Evolutionary conservation across 257 asterid genomes (phyloP), one percentile per base, ranked within the genome.

Genomic region (Verbena officinalis): DNA sequence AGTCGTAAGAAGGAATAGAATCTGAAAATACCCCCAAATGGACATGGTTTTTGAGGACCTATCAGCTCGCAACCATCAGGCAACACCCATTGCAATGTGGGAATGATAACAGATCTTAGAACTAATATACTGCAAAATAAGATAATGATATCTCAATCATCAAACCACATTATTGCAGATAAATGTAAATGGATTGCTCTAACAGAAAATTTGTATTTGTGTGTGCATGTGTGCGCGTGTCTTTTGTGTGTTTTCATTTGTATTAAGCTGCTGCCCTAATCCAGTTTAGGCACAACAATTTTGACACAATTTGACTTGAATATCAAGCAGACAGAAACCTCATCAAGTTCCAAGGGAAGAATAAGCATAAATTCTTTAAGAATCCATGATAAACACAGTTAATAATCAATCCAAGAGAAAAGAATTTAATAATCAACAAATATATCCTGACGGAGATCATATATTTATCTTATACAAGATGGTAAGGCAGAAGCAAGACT

Each of bases 11-110:
- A 73, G 69, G 89, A 75, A 81, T 94, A 88, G 74, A 90, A 80
- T 80, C 82, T 68, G 79, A 78, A 79, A 75, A 86, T 71, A 75
- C 83, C 75, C 79, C 77, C 83, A 72, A 58, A 76, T 51, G 83
- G 72, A 57, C 85, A 84, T 13, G 78, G 38, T 48, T 81, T 88
- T 64, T 68, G 84, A 55, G 68, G 72, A 48, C 40, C 54, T 59
- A 56, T 73, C 38, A 46, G 70, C 9, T 75, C 75, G 73, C 85
- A 84, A 17, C 66, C 84, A 76, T 83, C 89, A 10, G 97, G 99
- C 76, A 94, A 74, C 77, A 94, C 74, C 96, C 88, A 88, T 74
- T 67, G 81, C 70, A 94, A 78, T n/a, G 80, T 70, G 16, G 99
- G 99, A 72, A 77, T 58, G 72, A 88, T 81, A 36, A 83, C 83